phyloP scores from a whole-genome alignment of 2,329 filamentous ascomycete genomes.

The Exophiala mesophila region DNA sequence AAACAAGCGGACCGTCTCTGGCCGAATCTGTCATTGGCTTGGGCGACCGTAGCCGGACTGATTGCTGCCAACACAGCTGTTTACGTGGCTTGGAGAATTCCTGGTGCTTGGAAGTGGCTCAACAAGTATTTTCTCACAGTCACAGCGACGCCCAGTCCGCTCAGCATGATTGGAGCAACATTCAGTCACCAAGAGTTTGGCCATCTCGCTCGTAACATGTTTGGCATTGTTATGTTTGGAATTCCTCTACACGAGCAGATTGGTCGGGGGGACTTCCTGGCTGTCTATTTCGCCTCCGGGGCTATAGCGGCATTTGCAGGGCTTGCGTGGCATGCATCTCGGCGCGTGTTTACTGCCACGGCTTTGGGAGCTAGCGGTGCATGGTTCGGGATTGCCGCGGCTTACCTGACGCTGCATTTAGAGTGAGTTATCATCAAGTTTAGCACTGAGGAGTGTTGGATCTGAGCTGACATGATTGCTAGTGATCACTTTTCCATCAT shows the following conservation, averaged over 20 bases:
- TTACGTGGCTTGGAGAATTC: conserved; percentile 50
- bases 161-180: conserved; percentile 49
- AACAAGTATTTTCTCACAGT: conserved; percentile 54
- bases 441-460: not conserved
- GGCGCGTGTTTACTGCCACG: conserved; percentile 40
- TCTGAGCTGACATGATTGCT: conserved; percentile 2
- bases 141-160: conserved; percentile 49
- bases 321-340: conserved; percentile 41
- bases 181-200: conserved; percentile 53
- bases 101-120: conserved; percentile 51
- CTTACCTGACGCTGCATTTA: conserved; percentile 45
- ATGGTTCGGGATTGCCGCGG: conserved; percentile 46
- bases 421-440: conserved; percentile 32
- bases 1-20: conserved; percentile 44
- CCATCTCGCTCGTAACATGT: conserved; percentile 53
- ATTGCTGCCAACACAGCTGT: conserved; percentile 47
- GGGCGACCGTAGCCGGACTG: conserved; percentile 48
- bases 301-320: conserved; percentile 44
- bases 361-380: conserved; percentile 50
- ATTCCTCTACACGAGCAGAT: conserved; percentile 52
- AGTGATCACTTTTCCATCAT: conserved; percentile 40
- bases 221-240: conserved; percentile 51
- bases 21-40: conserved; percentile 46
- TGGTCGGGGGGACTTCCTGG: conserved; percentile 52
- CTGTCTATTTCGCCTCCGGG: conserved; percentile 48